phyloP scores from a whole-genome alignment of 2,329 filamentous ascomycete genomes.

The Aspergillus sp. region DNA sequence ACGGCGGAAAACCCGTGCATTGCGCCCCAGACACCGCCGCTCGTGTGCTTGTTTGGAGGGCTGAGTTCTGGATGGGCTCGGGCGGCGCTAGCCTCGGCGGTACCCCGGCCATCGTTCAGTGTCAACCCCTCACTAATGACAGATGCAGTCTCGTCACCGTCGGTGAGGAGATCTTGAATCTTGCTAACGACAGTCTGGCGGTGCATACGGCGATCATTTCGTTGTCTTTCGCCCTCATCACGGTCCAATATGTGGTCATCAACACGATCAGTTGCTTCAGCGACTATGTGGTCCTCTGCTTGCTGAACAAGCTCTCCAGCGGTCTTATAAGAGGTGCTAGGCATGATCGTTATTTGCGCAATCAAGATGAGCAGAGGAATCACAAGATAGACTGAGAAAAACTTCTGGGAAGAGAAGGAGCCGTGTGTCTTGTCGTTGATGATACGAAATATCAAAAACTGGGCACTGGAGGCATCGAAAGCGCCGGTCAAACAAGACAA shows the following conservation, averaged over 20 bases:
- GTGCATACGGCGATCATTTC: conserved; percentile 61
- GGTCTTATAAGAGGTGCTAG: conserved; percentile 78
- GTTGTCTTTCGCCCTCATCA: conserved; percentile 51
- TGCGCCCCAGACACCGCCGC: conserved; percentile 77
- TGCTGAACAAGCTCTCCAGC: conserved; percentile 80
- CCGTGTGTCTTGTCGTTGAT: conserved; percentile 65
- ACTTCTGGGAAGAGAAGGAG: conserved; percentile 65
- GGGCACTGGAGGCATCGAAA: conserved; percentile 79
- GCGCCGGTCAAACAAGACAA: conserved; percentile 78
- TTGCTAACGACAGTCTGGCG: conserved; percentile 69
- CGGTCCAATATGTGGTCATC: conserved; percentile 59
- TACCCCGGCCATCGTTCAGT: conserved; percentile 13
- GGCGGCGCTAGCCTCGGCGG: conserved; percentile 41
- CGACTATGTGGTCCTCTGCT: conserved; percentile 60
- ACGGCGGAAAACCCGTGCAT: conserved; percentile 21
- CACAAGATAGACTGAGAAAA: conserved; percentile 73
- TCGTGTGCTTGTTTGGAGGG: conserved; percentile 33
- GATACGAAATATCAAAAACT: conserved; percentile 76
- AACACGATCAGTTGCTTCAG: conserved; percentile 61
- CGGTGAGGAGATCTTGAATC: conserved; percentile 73
- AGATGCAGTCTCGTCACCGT: conserved; percentile 22
- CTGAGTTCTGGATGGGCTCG: conserved; percentile 33
- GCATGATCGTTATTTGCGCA: conserved; percentile 73
- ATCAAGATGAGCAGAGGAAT: conserved; percentile 71
- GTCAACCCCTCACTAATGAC: conserved; percentile 8